Evolutionary conservation across 164 flowering plant species (phyloP), one percentile per base, ranked within the genome.

Genomic region (Liquidambar formosana): DNA sequence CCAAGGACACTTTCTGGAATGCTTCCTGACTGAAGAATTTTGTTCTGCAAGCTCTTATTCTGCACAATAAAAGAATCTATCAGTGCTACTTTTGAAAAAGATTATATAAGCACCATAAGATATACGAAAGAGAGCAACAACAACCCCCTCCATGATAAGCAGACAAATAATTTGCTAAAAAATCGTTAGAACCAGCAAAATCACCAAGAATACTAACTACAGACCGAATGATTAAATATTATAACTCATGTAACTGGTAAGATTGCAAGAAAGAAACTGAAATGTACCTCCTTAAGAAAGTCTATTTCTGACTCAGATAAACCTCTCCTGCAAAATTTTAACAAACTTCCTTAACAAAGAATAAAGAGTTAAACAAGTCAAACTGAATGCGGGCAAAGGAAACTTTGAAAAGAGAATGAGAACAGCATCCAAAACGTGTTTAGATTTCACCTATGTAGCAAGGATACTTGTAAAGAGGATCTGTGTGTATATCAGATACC

Each of bases 271-370:
- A 9, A 67, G 51, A 22, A 59, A 61, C 19, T 22, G 25, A 33
- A 2, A 54, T 46, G 8, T 83, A 95, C 99, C 97, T 92, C 87
- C 72, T 80, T 86, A 19, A 95, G 89, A 61, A 91, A 89, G 71
- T 68, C 71, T 66, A 89, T 85, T 76, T 95, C 97, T 43, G 94
- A 83, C 64, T 84, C 91, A 14, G 99, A 92, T 54, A 95, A 86
- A 59, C 97, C 99, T 85, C 97, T 85, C 93, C 99, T 92, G 90
- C 61, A 77, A 66, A 25, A 23, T 62, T 22, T 51, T 26, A 68
- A 25, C 23, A 46, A 44, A 38, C 27, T n/a, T 61, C 38, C 56
- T 41, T n/a, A 67, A 47, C 18, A 21, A 13, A 49, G 57, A 60
- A 26, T 0, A 28, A 14, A 10, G 3, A n/a, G n/a, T n/a, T 60